These are phyloP conservation scores for Talaromyces sp. DNA, from an alignment of 2,329 filamentous ascomycete genomes.

Conservation along the genomic window DNA sequence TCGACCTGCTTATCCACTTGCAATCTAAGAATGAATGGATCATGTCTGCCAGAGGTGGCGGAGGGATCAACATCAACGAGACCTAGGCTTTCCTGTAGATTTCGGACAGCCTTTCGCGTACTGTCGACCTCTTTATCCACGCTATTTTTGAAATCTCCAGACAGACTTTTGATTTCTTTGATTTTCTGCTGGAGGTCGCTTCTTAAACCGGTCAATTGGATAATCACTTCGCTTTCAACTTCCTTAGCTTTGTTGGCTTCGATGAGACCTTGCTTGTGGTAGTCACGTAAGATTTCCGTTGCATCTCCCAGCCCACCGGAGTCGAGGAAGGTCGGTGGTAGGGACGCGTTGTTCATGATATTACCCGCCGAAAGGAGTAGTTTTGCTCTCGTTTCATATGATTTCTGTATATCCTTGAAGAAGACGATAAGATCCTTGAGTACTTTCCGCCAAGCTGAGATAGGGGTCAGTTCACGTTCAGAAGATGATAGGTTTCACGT, in stretches of 20 bases:
- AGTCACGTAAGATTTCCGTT: slow-evolving; percentile 69
- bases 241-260: slow-evolving; percentile 86
- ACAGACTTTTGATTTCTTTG: slow-evolving; percentile 93
- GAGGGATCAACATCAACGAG: slow-evolving; percentile 73
- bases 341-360: slow-evolving; percentile 71
- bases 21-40: slow-evolving; percentile 82
- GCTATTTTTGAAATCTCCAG: slow-evolving; percentile 93
- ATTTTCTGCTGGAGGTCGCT: slow-evolving; percentile 92
- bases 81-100: slow-evolving; percentile 75
- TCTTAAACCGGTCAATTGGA: slow-evolving; percentile 76
- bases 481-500: slow-evolving; percentile 18
- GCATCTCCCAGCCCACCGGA: slow-evolving; percentile 86
- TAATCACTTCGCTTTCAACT: slow-evolving; percentile 85
- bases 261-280: slow-evolving; percentile 71
- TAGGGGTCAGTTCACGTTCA: neutral
- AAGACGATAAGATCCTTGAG: slow-evolving; percentile 92
- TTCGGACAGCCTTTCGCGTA: slow-evolving; percentile 72
- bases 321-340: slow-evolving; percentile 69
- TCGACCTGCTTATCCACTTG: slow-evolving; percentile 86
- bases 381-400: slow-evolving; percentile 83
- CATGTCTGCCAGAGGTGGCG: slow-evolving; percentile 74
- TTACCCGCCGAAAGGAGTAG: slow-evolving; percentile 76
- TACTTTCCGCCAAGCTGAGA: slow-evolving; percentile 82
- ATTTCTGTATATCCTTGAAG: slow-evolving; percentile 83
- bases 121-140: slow-evolving; percentile 91